A percentile compares a stretch with the other conserved stretches of the same genome.
These are phyloP conservation scores for Elsinoe perseae DNA, from an alignment of 2,329 filamentous ascomycete species.

Conservation along the genomic window DNA sequence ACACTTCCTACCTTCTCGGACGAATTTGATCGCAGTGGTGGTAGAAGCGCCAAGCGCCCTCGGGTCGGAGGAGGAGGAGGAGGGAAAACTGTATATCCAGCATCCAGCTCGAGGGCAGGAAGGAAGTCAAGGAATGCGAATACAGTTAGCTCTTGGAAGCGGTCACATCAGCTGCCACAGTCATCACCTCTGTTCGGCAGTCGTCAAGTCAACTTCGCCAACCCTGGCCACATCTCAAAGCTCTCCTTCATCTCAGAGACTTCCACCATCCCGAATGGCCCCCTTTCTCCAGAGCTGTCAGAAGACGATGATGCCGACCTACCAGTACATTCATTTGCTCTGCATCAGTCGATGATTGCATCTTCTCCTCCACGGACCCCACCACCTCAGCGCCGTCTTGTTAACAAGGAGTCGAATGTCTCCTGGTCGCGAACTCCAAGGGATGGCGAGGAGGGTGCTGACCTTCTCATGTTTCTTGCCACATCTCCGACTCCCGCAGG, in stretches of 20 bases:
- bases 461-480: constrained; percentile 79
- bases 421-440: constrained; percentile 46
- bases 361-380: constrained; percentile 84
- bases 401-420: constrained; percentile 34
- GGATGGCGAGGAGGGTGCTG: constrained; percentile 70
- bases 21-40: constrained; percentile 62
- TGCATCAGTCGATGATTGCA: constrained; percentile 45
- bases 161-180: constrained; percentile 65
- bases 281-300: constrained; percentile 50
- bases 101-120: constrained; percentile 27
- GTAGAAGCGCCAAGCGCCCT: constrained; percentile 33
- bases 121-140: constrained; percentile 25
- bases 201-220: constrained; percentile 67
- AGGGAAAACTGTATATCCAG: constrained; percentile 18
- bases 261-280: constrained; percentile 58
- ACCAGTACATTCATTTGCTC: constrained; percentile 65
- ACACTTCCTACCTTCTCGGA: constrained; percentile 80
- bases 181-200: constrained; percentile 79
- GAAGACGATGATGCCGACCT: constrained; percentile 81
- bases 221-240: constrained; percentile 53
- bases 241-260: constrained; percentile 72
- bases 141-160: constrained; percentile 61
- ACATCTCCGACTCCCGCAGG: constrained; percentile 83
- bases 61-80: constrained; percentile 17
- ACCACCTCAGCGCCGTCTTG: constrained; percentile 43